Evolutionary conservation across 2,329 filamentous ascomycete genomes (phyloP).

Genomic region (Aspergillus luchuensis): DNA sequence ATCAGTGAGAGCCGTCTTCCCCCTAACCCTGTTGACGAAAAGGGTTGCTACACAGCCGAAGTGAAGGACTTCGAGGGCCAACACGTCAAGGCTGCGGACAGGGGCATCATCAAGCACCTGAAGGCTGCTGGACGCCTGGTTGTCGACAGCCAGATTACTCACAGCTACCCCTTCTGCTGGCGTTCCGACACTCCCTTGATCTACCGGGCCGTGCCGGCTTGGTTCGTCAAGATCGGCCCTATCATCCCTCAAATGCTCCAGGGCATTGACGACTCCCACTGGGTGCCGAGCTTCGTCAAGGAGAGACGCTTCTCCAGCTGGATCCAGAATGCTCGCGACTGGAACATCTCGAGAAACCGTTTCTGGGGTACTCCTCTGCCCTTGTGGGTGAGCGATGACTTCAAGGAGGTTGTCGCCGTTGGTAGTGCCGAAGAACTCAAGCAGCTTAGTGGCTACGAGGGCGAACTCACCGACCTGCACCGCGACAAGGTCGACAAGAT

Average conservation of each 20-base stretch:
- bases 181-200: constrained; percentile 94
- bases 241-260: constrained; percentile 86
- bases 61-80: constrained; percentile 80
- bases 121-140: constrained; percentile 75
- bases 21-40: constrained; percentile 89
- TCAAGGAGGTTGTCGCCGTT: constrained; percentile 81
- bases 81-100: constrained; percentile 91
- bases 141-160: constrained; percentile 82
- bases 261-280: constrained; percentile 85
- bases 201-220: constrained; percentile 86
- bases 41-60: constrained; percentile 74
- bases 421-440: constrained; percentile 84
- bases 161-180: constrained; percentile 93
- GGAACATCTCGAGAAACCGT: constrained; percentile 91
- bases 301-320: constrained; percentile 88
- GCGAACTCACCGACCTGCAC: constrained; percentile 82
- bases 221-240: constrained; percentile 87
- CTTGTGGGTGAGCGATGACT: constrained; percentile 87
- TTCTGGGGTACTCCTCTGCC: constrained; percentile 96
- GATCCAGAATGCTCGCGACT: constrained; percentile 88
- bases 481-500: constrained; percentile 92
- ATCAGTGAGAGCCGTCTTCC: constrained; percentile 75
- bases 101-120: constrained; percentile 86
- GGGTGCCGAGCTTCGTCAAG: constrained; percentile 89
- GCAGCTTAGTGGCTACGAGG: constrained; percentile 80